These are phyloP conservation scores for Termitomyces sp. DNA, from an alignment of 768 basidiomycete species.

Conservation along the genomic window DNA sequence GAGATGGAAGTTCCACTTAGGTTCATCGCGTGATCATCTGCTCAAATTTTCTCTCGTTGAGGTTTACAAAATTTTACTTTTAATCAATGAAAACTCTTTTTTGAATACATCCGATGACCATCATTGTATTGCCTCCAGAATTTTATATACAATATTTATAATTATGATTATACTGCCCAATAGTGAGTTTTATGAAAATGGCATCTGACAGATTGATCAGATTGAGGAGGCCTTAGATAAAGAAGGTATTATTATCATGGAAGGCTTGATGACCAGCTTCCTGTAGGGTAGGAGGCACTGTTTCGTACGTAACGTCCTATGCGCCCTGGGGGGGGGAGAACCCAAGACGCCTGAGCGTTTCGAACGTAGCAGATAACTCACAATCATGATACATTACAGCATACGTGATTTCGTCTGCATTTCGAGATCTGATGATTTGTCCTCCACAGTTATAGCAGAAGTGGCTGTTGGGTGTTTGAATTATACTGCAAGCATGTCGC, in stretches of 20 bases:
- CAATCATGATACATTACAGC: slow-evolving; percentile 1
- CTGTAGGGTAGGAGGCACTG: neutral
- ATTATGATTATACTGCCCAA: neutral
- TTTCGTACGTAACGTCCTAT: neutral
- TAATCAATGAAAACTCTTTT: too few relatives aligned
- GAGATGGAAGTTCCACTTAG: too few relatives aligned
- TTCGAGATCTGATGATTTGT: slow-evolving; percentile 28
- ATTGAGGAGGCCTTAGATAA: neutral
- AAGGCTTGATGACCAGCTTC: neutral
- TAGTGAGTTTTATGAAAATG: too few relatives aligned
- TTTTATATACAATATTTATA: too few relatives aligned
- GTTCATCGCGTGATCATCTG: too few relatives aligned
- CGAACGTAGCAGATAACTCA: neutral
- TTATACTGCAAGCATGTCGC: neutral
- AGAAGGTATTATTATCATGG: neutral
- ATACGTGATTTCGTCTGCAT: neutral
- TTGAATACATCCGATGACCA: too few relatives aligned
- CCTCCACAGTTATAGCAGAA: slow-evolving; percentile 52
- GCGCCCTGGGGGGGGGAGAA: too few relatives aligned
- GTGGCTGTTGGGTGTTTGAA: slow-evolving; percentile 23
- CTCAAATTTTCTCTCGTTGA: too few relatives aligned
- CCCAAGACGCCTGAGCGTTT: neutral
- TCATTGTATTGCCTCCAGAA: too few relatives aligned
- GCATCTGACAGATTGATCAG: neutral
- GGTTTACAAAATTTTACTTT: too few relatives aligned